Evolutionary conservation across 176 grass and related monocot species (phyloP).

Genomic region (Typha latifolia): DNA sequence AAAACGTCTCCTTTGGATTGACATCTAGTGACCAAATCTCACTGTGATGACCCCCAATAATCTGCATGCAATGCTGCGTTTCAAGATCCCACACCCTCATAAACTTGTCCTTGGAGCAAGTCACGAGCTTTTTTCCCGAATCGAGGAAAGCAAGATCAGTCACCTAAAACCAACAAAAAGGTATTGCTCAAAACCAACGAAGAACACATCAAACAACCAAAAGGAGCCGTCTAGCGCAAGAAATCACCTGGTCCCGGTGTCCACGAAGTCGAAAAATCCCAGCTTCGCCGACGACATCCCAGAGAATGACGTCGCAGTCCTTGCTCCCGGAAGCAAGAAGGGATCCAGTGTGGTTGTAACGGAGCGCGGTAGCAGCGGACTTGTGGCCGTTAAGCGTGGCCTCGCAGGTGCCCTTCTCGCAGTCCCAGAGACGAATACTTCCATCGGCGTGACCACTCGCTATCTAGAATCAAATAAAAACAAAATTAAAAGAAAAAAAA

Average conservation of each 20-base stretch:
- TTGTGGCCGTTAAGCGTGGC: constrained; percentile 85
- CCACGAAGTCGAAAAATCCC: constrained; percentile 73
- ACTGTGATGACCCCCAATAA: constrained; percentile 61
- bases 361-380: constrained; percentile 57
- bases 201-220: not conserved
- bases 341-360: constrained; percentile 46
- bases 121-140: constrained; percentile 90
- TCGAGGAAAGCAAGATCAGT: constrained; percentile 79
- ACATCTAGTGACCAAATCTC: constrained; percentile 91
- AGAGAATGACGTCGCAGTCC: constrained; percentile 87
- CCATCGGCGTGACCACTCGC: constrained; percentile 87
- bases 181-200: not conserved
- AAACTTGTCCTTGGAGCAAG: constrained; percentile 91
- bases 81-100: constrained; percentile 97
- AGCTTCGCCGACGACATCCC: constrained; percentile 80
- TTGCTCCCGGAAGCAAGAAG: constrained; percentile 80
- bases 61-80: constrained; percentile 83
- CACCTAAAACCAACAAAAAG: constrained; percentile 36
- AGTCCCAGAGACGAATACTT: constrained; percentile 82
- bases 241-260: constrained; percentile 74
- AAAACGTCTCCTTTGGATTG: constrained; percentile 52
- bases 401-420: constrained; percentile 64
- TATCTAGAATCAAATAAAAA: constrained; percentile 40
- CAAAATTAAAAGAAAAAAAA: not conserved
- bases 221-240: not conserved